A percentile compares a stretch with the other conserved stretches of the same genome.
Conservation (phyloP, 2,329 filamentous ascomycete genomes). For the Beauveria australis region DNA sequence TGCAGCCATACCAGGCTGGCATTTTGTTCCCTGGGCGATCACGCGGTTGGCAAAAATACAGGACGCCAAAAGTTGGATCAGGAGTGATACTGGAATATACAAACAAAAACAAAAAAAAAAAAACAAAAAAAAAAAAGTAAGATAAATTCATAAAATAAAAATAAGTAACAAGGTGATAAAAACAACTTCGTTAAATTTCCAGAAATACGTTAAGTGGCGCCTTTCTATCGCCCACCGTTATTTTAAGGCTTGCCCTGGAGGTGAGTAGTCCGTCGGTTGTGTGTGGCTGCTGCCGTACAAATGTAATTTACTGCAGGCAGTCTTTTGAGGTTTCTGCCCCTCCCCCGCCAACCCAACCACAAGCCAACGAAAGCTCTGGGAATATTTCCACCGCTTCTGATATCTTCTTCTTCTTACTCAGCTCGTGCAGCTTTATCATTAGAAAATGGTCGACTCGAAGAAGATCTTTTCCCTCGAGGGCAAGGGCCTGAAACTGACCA, state of each 20-base stretch:
- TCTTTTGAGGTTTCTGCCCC: slow-evolving; percentile 8
- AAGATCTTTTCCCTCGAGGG: slow-evolving; percentile 87
- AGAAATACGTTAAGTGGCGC: no score
- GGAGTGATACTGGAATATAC: no score
- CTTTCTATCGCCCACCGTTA: neutral
- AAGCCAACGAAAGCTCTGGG: neutral
- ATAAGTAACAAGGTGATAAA: no score
- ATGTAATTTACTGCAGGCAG: neutral
- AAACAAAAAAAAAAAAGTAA: no score
- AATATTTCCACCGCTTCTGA: neutral
- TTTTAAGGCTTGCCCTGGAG: slow-evolving; percentile 7
- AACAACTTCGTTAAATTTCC: no score
- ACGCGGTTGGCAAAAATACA: no score
- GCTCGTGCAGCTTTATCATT: neutral
- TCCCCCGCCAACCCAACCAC: slow-evolving; percentile 12
- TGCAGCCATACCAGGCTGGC: no score
- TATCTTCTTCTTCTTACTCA: neutral
- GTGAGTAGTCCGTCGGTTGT: neutral
- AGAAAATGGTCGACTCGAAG: slow-evolving; percentile 39
- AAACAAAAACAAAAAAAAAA: no score
- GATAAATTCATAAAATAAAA: no score
- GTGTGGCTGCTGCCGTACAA: neutral
- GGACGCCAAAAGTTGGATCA: no score
- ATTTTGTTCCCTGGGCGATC: no score
- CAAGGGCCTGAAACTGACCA: slow-evolving; percentile 87